Conservation (phyloP, 2,329 filamentous ascomycete species). For the Colletotrichum liriopes region DNA sequence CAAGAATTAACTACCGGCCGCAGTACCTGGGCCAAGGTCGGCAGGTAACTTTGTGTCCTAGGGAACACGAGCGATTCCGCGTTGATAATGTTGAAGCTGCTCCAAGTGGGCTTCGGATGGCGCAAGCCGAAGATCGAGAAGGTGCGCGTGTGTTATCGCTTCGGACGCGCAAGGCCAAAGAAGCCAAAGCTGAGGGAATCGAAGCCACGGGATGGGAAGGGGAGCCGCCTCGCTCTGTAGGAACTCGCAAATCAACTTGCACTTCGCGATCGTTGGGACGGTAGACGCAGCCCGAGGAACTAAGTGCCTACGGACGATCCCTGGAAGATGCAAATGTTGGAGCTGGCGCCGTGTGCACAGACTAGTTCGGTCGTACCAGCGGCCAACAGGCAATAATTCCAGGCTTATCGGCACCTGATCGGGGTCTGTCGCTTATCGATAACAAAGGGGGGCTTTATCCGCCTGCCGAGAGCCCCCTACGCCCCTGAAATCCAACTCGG, state of each 20-base stretch:
- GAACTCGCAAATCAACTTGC: not conserved
- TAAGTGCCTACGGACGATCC: slow-evolving; percentile 26
- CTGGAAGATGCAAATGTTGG: slow-evolving; percentile 36
- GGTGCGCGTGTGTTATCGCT: slow-evolving; percentile 16
- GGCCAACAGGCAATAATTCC: slow-evolving; percentile 22
- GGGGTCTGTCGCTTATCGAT: slow-evolving; percentile 35
- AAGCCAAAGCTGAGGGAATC: not conserved
- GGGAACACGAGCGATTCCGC: slow-evolving; percentile 4
- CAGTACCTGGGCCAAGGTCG: not conserved
- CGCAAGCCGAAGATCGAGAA: slow-evolving; percentile 23
- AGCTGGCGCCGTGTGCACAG: slow-evolving; percentile 37
- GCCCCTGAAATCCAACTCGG: slow-evolving; percentile 9
- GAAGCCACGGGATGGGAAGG: not conserved
- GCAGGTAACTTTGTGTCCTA: not conserved
- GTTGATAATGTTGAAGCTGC: slow-evolving; percentile 19
- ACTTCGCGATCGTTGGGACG: slow-evolving; percentile 7
- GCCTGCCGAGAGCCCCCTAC: slow-evolving; percentile 16
- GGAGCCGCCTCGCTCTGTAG: slow-evolving; percentile 1
- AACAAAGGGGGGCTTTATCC: slow-evolving; percentile 21
- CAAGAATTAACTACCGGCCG: not conserved
- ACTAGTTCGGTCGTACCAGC: slow-evolving; percentile 20
- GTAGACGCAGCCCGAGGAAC: not conserved
- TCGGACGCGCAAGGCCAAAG: not conserved
- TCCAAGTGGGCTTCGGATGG: slow-evolving; percentile 8
- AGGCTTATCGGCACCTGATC: slow-evolving; percentile 43